phyloP scores from a whole-genome alignment of 1,139 yeast species.

The Meyerozyma carpophila region DNA sequence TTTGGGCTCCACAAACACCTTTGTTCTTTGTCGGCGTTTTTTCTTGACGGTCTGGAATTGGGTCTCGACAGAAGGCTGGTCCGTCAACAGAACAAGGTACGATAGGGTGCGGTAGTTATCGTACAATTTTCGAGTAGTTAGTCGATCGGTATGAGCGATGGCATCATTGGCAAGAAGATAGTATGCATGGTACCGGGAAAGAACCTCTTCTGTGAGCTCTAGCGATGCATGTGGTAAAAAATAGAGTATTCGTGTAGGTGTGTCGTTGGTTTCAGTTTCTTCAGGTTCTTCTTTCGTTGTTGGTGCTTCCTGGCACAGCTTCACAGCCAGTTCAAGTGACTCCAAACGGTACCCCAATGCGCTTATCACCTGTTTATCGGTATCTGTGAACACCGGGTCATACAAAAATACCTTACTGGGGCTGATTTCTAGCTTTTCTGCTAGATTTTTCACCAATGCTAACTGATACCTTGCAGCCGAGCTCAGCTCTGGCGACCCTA shows the following conservation, averaged over 20 bases:
- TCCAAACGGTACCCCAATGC: slow-evolving; percentile 16
- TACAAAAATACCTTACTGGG: slow-evolving; percentile 39
- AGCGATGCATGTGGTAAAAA: slow-evolving; percentile 78
- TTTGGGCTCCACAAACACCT: slow-evolving; percentile 23
- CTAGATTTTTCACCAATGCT: slow-evolving; percentile 45
- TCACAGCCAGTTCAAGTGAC: background rate
- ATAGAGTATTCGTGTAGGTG: slow-evolving; percentile 25
- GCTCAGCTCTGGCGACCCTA: slow-evolving; percentile 61
- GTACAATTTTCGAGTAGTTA: slow-evolving; percentile 34
- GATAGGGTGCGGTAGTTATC: slow-evolving; percentile 39
- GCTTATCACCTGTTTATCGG: slow-evolving; percentile 34
- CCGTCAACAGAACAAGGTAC: slow-evolving; percentile 28
- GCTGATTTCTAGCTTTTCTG: slow-evolving; percentile 15
- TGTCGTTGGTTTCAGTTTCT: background rate
- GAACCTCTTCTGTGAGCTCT: slow-evolving; percentile 43
- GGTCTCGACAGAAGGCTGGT: slow-evolving; percentile 11
- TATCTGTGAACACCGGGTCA: slow-evolving; percentile 56
- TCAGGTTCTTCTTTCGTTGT: slow-evolving; percentile 5
- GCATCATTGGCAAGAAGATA: slow-evolving; percentile 46
- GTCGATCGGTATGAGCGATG: slow-evolving; percentile 47
- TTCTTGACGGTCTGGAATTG: slow-evolving; percentile 28
- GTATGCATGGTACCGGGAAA: slow-evolving; percentile 27
- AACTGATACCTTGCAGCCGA: slow-evolving; percentile 60
- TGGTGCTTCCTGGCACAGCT: slow-evolving; percentile 13
- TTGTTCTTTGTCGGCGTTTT: slow-evolving; percentile 21